Percentiles rank a stretch among this genome's conserved stretches.
phyloP scores from a whole-genome alignment of 139 green algal genomes.

The Coelastrella sp. region DNA sequence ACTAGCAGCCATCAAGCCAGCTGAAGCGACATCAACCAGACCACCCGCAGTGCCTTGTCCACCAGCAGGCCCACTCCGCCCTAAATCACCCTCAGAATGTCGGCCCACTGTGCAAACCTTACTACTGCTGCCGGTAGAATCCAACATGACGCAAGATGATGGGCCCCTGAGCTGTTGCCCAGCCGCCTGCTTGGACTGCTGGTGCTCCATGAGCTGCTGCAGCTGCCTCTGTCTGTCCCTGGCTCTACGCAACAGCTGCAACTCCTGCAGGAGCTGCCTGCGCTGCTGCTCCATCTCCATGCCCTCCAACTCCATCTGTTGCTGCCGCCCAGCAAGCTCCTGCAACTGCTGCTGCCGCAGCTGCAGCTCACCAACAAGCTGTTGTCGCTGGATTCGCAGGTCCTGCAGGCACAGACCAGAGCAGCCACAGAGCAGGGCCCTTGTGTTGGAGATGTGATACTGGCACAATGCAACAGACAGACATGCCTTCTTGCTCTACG shows the following conservation, averaged over 20 bases:
- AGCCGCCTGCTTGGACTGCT: neutral
- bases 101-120: neutral
- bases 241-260: slow-evolving; percentile 23
- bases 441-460: too few species aligned
- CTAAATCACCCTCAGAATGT: neutral
- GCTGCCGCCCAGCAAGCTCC: slow-evolving; percentile 25
- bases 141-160: too few species aligned
- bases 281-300: slow-evolving; percentile 46
- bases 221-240: slow-evolving; percentile 17
- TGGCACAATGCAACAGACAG: neutral
- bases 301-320: slow-evolving; percentile 31
- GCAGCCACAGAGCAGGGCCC: neutral
- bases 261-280: slow-evolving; percentile 38
- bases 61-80: neutral
- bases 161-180: too few species aligned
- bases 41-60: neutral
- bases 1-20: neutral
- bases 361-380: slow-evolving; percentile 36
- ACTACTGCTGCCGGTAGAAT: slow-evolving; percentile 6
- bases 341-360: slow-evolving; percentile 45
- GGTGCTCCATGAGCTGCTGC: slow-evolving; percentile 11
- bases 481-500: neutral
- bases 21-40: neutral
- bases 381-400: slow-evolving; percentile 25
- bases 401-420: slow-evolving; percentile 1